These are phyloP conservation scores for Saccharomycopsis fodiens DNA, from an alignment of 805 yeast genomes.

Conservation along the genomic window DNA sequence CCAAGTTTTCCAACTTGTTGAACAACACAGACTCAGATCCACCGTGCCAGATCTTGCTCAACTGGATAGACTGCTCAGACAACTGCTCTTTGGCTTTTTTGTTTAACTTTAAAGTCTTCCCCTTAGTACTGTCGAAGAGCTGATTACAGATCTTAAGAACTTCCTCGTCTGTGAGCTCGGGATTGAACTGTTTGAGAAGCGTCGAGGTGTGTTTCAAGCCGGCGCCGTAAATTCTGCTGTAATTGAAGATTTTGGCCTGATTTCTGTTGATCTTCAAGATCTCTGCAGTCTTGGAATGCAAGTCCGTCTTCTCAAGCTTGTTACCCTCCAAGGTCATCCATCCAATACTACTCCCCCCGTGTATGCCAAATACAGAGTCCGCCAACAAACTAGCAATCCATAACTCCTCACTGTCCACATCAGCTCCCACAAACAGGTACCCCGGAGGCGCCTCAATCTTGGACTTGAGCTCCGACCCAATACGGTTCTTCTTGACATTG, in stretches of 20 bases:
- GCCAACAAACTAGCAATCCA: conserved; percentile 98
- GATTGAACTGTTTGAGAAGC: conserved; percentile 77
- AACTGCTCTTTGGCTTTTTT: conserved; percentile 28
- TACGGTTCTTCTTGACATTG: conserved; percentile 75
- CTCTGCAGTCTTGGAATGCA: conserved; percentile 89
- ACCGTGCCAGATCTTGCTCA: conserved; percentile 59
- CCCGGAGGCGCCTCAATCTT: conserved; percentile 83
- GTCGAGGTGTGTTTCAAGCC: conserved; percentile 86
- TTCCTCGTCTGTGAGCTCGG: conserved; percentile 54
- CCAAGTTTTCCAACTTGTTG: conserved; percentile 81
- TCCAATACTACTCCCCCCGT: conserved; percentile 94
- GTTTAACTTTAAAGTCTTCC: conserved; percentile 30
- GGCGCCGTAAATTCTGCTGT: conserved; percentile 97
- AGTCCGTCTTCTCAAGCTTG: conserved; percentile 83
- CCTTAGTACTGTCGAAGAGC: conserved; percentile 80
- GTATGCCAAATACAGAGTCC: conserved; percentile 79
- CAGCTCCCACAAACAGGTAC: conserved; percentile 93
- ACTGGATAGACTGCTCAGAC: conserved; percentile 21
- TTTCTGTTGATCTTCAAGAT: conserved; percentile 83
- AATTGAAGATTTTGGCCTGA: conserved; percentile 92
- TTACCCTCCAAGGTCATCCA: conserved; percentile 99
- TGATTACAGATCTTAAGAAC: conserved; percentile 58
- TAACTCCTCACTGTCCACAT: conserved; percentile 95
- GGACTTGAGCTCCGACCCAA: conserved; percentile 92
- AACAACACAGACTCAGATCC: conserved; percentile 93